Percentiles rank a stretch among this genome's conserved stretches.
Conservation (phyloP, 305 asterid species). For the Petunia hybrid region DNA sequence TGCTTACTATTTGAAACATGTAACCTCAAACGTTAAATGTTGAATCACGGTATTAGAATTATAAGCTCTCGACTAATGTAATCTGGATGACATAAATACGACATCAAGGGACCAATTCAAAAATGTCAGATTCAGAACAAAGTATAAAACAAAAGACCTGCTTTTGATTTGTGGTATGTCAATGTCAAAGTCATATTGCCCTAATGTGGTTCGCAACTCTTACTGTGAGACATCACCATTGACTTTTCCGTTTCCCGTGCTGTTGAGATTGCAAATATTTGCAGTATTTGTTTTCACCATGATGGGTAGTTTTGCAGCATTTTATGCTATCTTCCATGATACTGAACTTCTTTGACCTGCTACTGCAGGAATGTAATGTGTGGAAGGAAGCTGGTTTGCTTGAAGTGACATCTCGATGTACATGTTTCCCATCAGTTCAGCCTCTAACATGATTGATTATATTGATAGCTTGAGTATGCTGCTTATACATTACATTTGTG, state of each 20-base stretch:
- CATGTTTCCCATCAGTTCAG: neutral
- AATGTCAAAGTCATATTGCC: too few relatives aligned
- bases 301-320: neutral
- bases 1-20: neutral
- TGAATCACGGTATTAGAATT: neutral
- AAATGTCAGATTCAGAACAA: neutral
- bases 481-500: neutral
- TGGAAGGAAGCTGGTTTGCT: constrained; percentile 28
- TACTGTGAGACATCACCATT: neutral
- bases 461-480: neutral
- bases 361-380: constrained; percentile 32
- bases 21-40: neutral
- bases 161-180: neutral
- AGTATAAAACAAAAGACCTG: neutral
- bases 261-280: neutral
- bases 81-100: too few relatives aligned
- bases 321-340: neutral
- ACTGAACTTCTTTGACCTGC: neutral
- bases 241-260: neutral
- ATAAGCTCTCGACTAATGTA: too few relatives aligned
- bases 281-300: neutral
- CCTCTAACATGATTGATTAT: constrained; percentile 12
- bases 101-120: too few relatives aligned
- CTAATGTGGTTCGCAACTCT: neutral
- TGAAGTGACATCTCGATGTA: constrained; percentile 24